These are phyloP conservation scores for Rhizopus sp. DNA, from an alignment of 371 early-diverging fungal species.

Conservation along the genomic window DNA sequence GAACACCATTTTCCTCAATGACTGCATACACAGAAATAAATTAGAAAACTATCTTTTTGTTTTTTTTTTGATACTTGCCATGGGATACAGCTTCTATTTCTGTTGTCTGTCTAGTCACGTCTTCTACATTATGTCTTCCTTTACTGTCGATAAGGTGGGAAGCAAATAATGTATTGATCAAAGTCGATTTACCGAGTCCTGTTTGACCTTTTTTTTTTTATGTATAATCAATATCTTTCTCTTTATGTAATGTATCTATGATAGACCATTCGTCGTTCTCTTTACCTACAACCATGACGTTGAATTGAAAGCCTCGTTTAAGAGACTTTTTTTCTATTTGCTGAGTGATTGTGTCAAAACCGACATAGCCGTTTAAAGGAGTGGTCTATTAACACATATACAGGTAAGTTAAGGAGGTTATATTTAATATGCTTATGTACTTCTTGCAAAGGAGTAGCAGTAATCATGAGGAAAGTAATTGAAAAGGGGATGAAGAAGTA, in stretches of 20 bases:
- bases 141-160: slow-evolving; percentile 84
- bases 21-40: slow-evolving; percentile 34
- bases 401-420: background rate
- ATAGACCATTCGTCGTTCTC: background rate
- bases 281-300: slow-evolving; percentile 90
- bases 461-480: background rate
- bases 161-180: slow-evolving; percentile 94
- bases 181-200: slow-evolving; percentile 98
- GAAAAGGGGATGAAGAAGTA: too few relatives aligned
- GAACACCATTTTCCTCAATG: slow-evolving; percentile 84
- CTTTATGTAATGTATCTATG: background rate
- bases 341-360: slow-evolving; percentile 91
- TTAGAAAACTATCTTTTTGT: too few relatives aligned
- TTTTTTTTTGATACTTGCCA: slow-evolving; percentile 33
- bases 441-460: slow-evolving; percentile 1
- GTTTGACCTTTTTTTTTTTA: slow-evolving; percentile 82
- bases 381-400: background rate
- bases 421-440: background rate
- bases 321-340: slow-evolving; percentile 92
- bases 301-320: slow-evolving; percentile 93
- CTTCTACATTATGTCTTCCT: slow-evolving; percentile 72
- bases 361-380: slow-evolving; percentile 77
- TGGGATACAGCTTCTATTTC: slow-evolving; percentile 83
- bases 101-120: slow-evolving; percentile 73
- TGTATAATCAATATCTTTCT: background rate